A percentile compares a stretch with the other conserved stretches of the same genome.
phyloP scores from a whole-genome alignment of 257 asterid genomes.

The Solanum rostratum region DNA sequence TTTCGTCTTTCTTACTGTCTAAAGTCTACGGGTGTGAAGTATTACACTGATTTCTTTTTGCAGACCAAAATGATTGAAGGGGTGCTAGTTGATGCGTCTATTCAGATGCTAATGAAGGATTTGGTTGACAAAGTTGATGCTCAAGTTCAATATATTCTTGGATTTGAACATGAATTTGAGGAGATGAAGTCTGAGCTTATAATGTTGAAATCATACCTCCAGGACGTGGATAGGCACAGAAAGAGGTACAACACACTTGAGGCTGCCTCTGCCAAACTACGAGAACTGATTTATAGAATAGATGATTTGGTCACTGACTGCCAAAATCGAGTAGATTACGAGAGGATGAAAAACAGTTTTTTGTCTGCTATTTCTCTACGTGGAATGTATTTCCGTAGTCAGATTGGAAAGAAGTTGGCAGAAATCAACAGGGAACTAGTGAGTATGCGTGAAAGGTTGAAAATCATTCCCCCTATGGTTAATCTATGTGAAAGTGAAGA shows the following conservation, averaged over 20 bases:
- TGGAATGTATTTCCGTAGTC: neutral
- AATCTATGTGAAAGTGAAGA: neutral
- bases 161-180: slow-evolving; percentile 1
- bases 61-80: neutral
- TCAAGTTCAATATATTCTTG: neutral
- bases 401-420: slow-evolving; percentile 5
- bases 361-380: neutral
- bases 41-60: neutral
- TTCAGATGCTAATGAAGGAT: neutral
- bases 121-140: neutral
- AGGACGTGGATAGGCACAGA: neutral
- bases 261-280: neutral
- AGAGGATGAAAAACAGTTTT: neutral
- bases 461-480: neutral
- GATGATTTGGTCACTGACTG: slow-evolving; percentile 14
- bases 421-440: slow-evolving; percentile 1
- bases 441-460: neutral
- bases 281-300: slow-evolving; percentile 7
- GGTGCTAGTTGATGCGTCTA: neutral
- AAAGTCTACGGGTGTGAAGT: neutral
- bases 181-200: neutral
- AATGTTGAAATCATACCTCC: slow-evolving; percentile 2
- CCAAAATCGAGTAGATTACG: slow-evolving; percentile 1
- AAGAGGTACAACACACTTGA: neutral
- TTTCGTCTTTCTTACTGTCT: neutral